Conservation (phyloP, 352 stramenopile genomes). For the Phytophthora citrophthora region DNA sequence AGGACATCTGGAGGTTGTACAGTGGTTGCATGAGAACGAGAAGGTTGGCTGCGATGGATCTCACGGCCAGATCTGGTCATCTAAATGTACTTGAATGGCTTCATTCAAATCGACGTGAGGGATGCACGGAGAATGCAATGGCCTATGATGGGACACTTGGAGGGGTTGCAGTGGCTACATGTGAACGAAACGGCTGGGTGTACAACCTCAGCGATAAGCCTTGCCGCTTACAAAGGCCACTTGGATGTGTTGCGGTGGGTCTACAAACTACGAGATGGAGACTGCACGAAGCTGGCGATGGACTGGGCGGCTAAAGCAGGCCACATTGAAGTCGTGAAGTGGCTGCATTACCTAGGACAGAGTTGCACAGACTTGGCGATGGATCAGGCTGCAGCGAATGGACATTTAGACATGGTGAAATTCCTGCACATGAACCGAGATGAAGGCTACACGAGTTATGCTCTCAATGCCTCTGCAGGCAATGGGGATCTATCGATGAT, state of each 20-base stretch:
- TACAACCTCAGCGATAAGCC: conserved; percentile 2
- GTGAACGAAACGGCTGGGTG: background rate
- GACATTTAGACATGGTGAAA: conserved; percentile 13
- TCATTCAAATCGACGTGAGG: background rate
- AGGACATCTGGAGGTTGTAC: conserved; percentile 9
- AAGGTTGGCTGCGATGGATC: conserved; percentile 9
- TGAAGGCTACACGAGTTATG: conserved; percentile 22
- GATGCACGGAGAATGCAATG: conserved; percentile 3
- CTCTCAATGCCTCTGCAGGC: conserved; percentile 8
- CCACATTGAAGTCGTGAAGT: conserved; percentile 16
- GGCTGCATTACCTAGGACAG: conserved; percentile 12
- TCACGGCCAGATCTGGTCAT: background rate
- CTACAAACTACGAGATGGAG: conserved; percentile 3
- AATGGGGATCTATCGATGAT: conserved; percentile 19
- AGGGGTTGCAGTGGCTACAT: conserved; percentile 11
- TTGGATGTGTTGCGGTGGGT: conserved; percentile 22
- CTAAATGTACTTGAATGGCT: conserved; percentile 3
- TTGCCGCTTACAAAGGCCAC: conserved; percentile 12
- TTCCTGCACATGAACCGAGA: conserved; percentile 15
- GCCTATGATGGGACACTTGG: conserved; percentile 1
- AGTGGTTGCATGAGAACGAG: conserved; percentile 2
- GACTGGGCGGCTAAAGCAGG: conserved; percentile 9
- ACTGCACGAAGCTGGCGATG: conserved; percentile 13
- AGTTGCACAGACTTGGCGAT: conserved; percentile 16
- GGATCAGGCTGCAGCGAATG: conserved; percentile 17